Evolutionary conservation across 495 filamentous ascomycete genomes (phyloP), one percentile per base, ranked within the genome.

Genomic region (Penicillium subrubescens): DNA sequence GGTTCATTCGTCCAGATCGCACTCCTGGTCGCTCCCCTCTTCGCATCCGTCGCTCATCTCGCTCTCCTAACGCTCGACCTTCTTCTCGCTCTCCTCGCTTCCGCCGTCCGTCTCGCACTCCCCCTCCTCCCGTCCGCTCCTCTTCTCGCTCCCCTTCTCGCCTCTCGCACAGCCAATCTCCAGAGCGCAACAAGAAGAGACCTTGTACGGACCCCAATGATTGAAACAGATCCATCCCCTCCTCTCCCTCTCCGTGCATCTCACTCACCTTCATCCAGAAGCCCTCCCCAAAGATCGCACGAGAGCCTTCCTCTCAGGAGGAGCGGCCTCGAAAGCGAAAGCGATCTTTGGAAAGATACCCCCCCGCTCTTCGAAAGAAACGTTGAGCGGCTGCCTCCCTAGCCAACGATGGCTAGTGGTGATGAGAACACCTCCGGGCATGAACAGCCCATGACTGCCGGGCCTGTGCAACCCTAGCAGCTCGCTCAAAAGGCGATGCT

Each of bases 261-360:
- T 59, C 82, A 84, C 86, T 89, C 87, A 87, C 87, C 75, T 79
- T 82, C 81, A 71, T 79, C 82, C 77, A 88, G 87, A 85, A 73
- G 82, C 83, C 72, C 77, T 64, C 81, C 75, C 72, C 73, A 75
- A 66, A 73, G 76, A 72, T 72, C 67, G 67, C 70, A 74, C 67
- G 81, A 79, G 50, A 66, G 75, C 25, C 25, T 56, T 82, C 79
- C 58, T 19, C 43, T 48, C 19, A 19, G 19, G 19, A 72, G 62
- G 81, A 85, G 53, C 71, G 73, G 43, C 81, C 81, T 63, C 75
- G 84, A 64, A 85, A 81, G 60, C 75, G 84, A 64, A 85, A 81
- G 60, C 81, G 81, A 35, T 86, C 85, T 8, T 67, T 85, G 57
- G 65, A 84, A 71, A 73, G 83, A 81, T 83, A 83, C 76, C 83